Conservation (phyloP, 2,329 filamentous ascomycete species). For the Pseudogymnoascus sp. region DNA sequence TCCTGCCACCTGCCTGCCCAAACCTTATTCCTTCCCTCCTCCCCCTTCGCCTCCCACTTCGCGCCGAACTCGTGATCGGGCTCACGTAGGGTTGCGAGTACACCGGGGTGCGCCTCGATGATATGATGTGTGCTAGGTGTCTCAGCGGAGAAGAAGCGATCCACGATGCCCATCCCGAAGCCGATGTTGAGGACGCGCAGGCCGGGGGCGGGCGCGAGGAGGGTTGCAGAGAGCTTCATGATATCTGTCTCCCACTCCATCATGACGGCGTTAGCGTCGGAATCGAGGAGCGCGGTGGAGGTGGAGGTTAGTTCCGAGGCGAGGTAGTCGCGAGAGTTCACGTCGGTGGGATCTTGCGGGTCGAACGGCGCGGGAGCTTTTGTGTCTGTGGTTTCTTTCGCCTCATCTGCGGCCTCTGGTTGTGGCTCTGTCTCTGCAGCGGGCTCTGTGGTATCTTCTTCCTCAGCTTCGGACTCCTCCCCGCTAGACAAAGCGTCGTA, state of each 20-base stretch:
- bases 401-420: conserved; percentile 21
- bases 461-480: conserved; percentile 37
- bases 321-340: conserved; percentile 61
- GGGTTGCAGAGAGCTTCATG: conserved; percentile 68
- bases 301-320: conserved; percentile 57
- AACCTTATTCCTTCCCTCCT: conserved; percentile 60
- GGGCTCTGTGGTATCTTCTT: conserved; percentile 28
- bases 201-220: conserved; percentile 49
- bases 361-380: conserved; percentile 17
- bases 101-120: conserved; percentile 73
- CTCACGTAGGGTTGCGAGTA: conserved; percentile 53
- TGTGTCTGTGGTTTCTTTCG: conserved; percentile 15
- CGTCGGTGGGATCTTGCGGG: conserved; percentile 29
- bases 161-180: conserved; percentile 86
- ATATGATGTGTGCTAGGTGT: conserved; percentile 68
- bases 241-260: conserved; percentile 88
- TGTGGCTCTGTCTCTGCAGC: conserved; percentile 21
- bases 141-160: conserved; percentile 63
- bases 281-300: conserved; percentile 60
- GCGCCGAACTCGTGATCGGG: conserved; percentile 38
- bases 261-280: conserved; percentile 77
- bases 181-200: conserved; percentile 75
- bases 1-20: conserved; percentile 76
- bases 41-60: conserved; percentile 44
- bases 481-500: conserved; percentile 61